A percentile compares a stretch with the other conserved stretches of the same genome.
Evolutionary conservation across 2,329 filamentous ascomycete genomes (phyloP).

Genomic region (Fusarium cicatricum): DNA sequence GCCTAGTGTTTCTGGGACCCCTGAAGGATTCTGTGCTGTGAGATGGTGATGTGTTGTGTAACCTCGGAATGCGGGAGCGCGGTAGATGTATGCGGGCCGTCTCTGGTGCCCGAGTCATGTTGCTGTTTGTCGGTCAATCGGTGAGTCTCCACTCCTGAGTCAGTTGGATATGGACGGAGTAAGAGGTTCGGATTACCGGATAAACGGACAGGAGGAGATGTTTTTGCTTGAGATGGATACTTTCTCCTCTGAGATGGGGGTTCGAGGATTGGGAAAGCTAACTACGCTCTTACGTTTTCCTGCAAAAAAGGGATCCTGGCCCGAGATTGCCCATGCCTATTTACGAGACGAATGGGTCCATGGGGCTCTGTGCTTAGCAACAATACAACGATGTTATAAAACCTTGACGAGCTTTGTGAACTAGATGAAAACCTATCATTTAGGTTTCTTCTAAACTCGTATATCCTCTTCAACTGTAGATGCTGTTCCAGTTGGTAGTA

Average conservation of each 20-base stretch:
- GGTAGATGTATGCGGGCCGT: not conserved
- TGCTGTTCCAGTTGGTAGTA: too few relatives aligned
- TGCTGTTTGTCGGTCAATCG: constrained; percentile 2
- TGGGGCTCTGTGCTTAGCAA: too few relatives aligned
- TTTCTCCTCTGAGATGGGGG: too few relatives aligned
- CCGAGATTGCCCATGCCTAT: not conserved
- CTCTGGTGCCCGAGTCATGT: constrained; percentile 22
- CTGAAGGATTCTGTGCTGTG: not conserved
- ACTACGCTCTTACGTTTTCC: not conserved
- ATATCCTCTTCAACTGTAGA: too few relatives aligned
- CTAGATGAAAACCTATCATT: too few relatives aligned
- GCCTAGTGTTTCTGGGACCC: not conserved
- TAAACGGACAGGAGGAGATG: not conserved
- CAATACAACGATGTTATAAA: too few relatives aligned
- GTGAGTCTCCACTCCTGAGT: not conserved
- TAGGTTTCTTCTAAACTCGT: too few relatives aligned
- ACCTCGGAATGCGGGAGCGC: not conserved
- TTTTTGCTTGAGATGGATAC: not conserved
- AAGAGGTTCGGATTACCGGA: not conserved
- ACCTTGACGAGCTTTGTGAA: too few relatives aligned
- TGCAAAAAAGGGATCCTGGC: not conserved
- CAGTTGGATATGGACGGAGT: not conserved
- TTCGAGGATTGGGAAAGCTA: too few relatives aligned
- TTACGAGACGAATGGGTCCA: too few relatives aligned
- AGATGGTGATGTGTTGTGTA: constrained; percentile 4